Conservation (phyloP, 352 stramenopile species). For the Phytophthora capsici region DNA sequence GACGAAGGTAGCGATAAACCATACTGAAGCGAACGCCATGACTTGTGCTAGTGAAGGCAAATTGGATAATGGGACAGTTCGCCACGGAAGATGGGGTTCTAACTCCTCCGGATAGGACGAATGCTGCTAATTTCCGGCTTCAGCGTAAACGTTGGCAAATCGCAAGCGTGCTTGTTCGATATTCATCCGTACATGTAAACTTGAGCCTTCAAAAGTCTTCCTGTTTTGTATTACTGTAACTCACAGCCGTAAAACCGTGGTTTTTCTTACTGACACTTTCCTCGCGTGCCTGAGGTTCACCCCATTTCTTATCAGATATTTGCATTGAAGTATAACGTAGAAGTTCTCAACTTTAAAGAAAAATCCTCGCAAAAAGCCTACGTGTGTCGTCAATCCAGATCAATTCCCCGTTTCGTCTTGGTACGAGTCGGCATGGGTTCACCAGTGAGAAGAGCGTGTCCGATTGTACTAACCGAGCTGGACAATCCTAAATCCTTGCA, state of each 20-base stretch:
- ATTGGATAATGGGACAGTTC: constrained; percentile 9
- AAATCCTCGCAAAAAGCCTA: not conserved
- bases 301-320: not conserved
- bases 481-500: constrained; percentile 2
- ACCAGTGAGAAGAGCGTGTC: constrained; percentile 15
- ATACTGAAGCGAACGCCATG: not conserved
- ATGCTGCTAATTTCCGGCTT: not conserved
- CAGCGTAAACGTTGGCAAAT: constrained; percentile 5
- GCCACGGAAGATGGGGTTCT: not conserved
- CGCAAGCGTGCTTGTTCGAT: not conserved
- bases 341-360: too few species aligned
- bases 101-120: not conserved
- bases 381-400: constrained; percentile 2
- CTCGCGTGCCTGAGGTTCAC: too few species aligned
- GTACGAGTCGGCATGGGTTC: constrained; percentile 5
- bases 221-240: too few species aligned
- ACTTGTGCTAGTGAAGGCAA: not conserved
- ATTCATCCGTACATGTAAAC: too few species aligned
- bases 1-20: not conserved
- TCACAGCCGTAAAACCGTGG: too few species aligned
- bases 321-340: not conserved
- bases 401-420: constrained; percentile 1
- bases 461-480: constrained; percentile 5
- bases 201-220: too few species aligned
- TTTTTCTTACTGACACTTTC: too few species aligned